These are phyloP conservation scores for Rhizopus sp. DNA, from an alignment of 371 early-diverging fungal genomes.

Conservation along the genomic window DNA sequence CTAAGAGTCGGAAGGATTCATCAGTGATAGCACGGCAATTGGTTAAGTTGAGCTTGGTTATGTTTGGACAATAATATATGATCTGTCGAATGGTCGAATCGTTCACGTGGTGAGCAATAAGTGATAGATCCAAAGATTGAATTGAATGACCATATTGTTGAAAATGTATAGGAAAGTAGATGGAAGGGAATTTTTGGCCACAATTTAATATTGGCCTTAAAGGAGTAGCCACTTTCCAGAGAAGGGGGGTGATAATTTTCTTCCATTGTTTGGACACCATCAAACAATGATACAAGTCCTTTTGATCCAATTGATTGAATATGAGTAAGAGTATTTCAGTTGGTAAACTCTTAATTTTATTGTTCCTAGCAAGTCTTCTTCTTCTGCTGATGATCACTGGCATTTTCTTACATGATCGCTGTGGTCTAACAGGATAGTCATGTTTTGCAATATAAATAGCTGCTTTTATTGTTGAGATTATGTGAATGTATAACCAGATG, in stretches of 20 bases:
- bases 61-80: constrained; percentile 23
- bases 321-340: constrained; percentile 35
- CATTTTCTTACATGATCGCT: neutral
- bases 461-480: constrained; percentile 19
- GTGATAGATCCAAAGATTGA: constrained; percentile 24
- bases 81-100: constrained; percentile 35
- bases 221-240: constrained; percentile 39
- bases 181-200: constrained; percentile 14
- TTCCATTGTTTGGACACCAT: constrained; percentile 39
- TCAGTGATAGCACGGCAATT: constrained; percentile 27
- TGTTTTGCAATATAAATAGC: constrained; percentile 16
- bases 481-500: constrained; percentile 18
- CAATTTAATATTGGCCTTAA: constrained; percentile 24
- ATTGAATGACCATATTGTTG: constrained; percentile 33
- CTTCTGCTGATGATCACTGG: neutral
- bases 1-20: constrained; percentile 21
- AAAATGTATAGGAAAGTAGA: constrained; percentile 30
- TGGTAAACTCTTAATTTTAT: constrained; percentile 16
- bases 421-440: neutral
- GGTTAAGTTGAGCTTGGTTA: constrained; percentile 21
- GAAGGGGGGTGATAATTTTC: constrained; percentile 32
- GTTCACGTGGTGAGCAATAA: constrained; percentile 20
- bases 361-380: neutral
- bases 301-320: constrained; percentile 23
- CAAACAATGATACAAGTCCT: constrained; percentile 28